Evolutionary conservation across 768 basidiomycete species (phyloP).

Genomic region (Naganishia vaughanmartiniae): DNA sequence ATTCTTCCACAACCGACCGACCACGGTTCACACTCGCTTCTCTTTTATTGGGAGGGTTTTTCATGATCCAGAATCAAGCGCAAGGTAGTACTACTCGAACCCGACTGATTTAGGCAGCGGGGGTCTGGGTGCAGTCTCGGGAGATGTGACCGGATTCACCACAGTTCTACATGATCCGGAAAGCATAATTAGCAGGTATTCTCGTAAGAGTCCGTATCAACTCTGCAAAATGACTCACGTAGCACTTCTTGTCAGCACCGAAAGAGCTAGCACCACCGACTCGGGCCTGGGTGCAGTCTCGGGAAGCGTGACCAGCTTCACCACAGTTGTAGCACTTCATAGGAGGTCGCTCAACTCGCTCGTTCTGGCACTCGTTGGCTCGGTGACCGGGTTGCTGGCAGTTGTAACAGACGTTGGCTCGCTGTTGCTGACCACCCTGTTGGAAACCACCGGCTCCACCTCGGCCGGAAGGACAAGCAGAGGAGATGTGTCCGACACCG

Average conservation of each 20-base stretch:
- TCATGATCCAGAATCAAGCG: background rate
- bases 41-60: background rate
- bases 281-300: slow-evolving; percentile 38
- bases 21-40: slow-evolving; percentile 10
- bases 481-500: slow-evolving; percentile 49
- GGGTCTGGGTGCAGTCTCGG: slow-evolving; percentile 46
- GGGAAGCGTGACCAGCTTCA: slow-evolving; percentile 38
- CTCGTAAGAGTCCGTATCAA: background rate
- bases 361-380: slow-evolving; percentile 34
- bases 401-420: slow-evolving; percentile 32
- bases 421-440: background rate
- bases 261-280: slow-evolving; percentile 37
- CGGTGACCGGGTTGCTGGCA: slow-evolving; percentile 36
- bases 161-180: slow-evolving; percentile 45
- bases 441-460: background rate
- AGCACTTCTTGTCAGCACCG: slow-evolving; percentile 47
- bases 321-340: slow-evolving; percentile 42
- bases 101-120: slow-evolving; percentile 14
- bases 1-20: background rate
- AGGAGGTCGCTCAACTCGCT: slow-evolving; percentile 32
- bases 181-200: background rate
- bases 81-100: background rate
- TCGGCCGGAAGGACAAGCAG: slow-evolving; percentile 43
- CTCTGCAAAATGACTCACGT: slow-evolving; percentile 42
- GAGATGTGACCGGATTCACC: slow-evolving; percentile 53